Conservation (phyloP, 192 early-diverging fungal genomes). For the Oehlia diaphana region DNA sequence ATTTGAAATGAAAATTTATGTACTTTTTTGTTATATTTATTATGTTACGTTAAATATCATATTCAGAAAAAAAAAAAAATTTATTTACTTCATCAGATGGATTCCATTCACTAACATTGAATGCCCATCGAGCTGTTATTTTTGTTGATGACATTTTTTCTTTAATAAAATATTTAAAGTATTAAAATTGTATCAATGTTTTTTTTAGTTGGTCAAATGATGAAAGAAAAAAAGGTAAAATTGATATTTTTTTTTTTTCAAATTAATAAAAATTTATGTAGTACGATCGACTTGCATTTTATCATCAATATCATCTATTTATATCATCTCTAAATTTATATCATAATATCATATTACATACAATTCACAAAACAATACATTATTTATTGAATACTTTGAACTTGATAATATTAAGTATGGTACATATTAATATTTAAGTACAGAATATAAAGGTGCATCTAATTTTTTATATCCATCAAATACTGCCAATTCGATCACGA, state of each 20-base stretch:
- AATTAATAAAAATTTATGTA: background rate
- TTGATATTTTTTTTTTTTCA: no score
- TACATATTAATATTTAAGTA: constrained; percentile 60
- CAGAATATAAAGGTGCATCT: constrained; percentile 82
- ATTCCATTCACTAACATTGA: constrained; percentile 15
- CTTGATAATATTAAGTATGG: no score
- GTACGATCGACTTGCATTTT: background rate
- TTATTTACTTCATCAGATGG: constrained; percentile 18
- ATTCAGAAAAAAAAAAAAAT: no score
- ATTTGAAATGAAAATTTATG: background rate
- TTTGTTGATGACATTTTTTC: background rate
- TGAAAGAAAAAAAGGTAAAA: no score
- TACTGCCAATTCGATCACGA: constrained; percentile 87
- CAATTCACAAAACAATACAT: no score
- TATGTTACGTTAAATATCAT: no score
- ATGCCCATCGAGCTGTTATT: constrained; percentile 22
- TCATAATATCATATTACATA: no score
- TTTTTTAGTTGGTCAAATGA: no score
- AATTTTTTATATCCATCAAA: constrained; percentile 81
- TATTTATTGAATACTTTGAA: no score
- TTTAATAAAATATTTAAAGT: background rate
- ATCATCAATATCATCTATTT: constrained; percentile 6
- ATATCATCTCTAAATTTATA: no score
- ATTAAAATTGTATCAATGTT: no score
- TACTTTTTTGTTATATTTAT: no score